phyloP scores from a whole-genome alignment of 306 rosid genomes.

The Corylus americana region DNA sequence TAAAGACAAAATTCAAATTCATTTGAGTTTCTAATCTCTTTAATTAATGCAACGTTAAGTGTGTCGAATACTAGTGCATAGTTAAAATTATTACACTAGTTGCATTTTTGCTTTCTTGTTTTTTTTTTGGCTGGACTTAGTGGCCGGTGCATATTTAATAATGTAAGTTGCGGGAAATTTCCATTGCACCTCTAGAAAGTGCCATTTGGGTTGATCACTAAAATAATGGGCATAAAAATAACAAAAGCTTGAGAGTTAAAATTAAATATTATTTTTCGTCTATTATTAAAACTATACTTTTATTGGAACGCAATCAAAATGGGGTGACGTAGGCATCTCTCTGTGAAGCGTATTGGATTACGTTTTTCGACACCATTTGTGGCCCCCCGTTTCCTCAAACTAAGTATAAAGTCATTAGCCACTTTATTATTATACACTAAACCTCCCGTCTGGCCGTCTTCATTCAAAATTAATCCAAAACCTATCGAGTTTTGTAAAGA shows the following conservation, averaged over 20 bases:
- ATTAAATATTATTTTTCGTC: background rate
- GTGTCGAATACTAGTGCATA: background rate
- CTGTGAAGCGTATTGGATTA: slow-evolving; percentile 39
- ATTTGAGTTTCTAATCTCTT: background rate
- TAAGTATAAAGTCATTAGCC: slow-evolving; percentile 27
- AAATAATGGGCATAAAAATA: background rate
- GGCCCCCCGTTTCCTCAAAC: slow-evolving; percentile 25
- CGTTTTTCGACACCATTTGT: slow-evolving; percentile 34
- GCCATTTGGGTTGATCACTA: slow-evolving; percentile 25
- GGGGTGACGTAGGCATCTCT: slow-evolving; percentile 35
- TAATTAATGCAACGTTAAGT: background rate
- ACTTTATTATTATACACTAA: slow-evolving; percentile 22
- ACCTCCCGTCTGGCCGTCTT: slow-evolving; percentile 21
- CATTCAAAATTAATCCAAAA: slow-evolving; percentile 32
- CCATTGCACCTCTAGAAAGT: slow-evolving; percentile 24
- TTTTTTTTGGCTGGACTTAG: background rate
- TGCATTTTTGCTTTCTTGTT: background rate
- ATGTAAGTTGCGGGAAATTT: slow-evolving; percentile 35
- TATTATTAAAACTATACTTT: background rate
- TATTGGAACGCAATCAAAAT: slow-evolving; percentile 21
- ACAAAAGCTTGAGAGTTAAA: background rate
- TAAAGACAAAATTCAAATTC: too few species aligned
- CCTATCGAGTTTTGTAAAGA: slow-evolving; percentile 30
- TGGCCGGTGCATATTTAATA: background rate
- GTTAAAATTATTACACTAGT: background rate